These are phyloP conservation scores for Echinosophora koreensis DNA, from an alignment of 306 rosid species.

Conservation along the genomic window DNA sequence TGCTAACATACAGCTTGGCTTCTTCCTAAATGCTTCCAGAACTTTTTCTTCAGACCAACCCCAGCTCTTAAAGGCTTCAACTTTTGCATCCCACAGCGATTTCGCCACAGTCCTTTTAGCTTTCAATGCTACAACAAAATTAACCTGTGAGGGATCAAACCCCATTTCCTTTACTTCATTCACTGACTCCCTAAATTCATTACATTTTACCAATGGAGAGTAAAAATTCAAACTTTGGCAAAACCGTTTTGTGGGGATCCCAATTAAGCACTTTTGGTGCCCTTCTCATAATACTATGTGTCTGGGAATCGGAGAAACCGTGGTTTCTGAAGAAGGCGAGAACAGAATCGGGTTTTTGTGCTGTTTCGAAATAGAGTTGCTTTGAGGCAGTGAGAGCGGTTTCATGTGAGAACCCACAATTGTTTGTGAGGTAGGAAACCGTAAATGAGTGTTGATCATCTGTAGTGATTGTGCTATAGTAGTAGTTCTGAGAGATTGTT, in stretches of 20 bases:
- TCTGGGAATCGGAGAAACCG: background rate
- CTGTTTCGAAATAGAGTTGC: constrained; percentile 32
- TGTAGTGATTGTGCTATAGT: constrained; percentile 8
- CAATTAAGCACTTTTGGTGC: background rate
- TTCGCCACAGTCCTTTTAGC: constrained; percentile 23
- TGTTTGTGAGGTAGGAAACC: constrained; percentile 48
- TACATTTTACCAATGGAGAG: constrained; percentile 11
- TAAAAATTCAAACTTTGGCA: constrained; percentile 43
- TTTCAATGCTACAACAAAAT: constrained; percentile 36
- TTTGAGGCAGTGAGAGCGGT: constrained; percentile 41
- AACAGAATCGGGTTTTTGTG: constrained; percentile 43
- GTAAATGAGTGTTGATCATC: constrained; percentile 5
- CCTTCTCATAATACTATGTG: background rate
- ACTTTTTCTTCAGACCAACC: constrained; percentile 58
- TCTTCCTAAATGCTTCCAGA: constrained; percentile 46
- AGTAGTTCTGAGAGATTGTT: background rate
- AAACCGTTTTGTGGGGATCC: background rate
- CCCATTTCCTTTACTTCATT: constrained; percentile 53
- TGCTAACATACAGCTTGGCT: constrained; percentile 46
- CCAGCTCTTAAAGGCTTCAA: constrained; percentile 48
- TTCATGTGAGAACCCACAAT: constrained; percentile 38
- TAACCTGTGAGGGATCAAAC: constrained; percentile 35
- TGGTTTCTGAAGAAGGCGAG: background rate
- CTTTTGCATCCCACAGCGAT: constrained; percentile 50
- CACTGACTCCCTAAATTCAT: constrained; percentile 10